Conservation (phyloP, 768 basidiomycete genomes). For the Kwoniella sp. region DNA sequence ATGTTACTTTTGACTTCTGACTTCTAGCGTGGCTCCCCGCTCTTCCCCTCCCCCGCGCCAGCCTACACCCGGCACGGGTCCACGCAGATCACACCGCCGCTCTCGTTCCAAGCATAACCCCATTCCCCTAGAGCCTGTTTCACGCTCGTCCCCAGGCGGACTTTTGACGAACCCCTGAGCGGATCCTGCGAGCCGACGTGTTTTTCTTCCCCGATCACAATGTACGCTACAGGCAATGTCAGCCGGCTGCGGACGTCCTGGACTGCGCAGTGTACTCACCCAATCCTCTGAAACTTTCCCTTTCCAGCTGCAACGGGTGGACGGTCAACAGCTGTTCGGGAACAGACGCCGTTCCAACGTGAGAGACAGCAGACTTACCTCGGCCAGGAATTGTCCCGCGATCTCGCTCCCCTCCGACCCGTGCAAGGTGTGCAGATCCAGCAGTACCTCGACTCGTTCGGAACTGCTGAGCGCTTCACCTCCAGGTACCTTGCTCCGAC, state of each 20-base stretch:
- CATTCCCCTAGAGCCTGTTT: conserved; percentile 88
- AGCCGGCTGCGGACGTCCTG: conserved; percentile 2
- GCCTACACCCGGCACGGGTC: conserved; percentile 53
- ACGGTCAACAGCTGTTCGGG: not conserved
- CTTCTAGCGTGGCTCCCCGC: not conserved
- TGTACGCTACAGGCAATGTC: conserved; percentile 59
- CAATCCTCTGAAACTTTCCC: conserved; percentile 79
- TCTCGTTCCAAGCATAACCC: conserved; percentile 94
- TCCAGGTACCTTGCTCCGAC: conserved; percentile 50
- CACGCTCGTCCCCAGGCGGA: conserved; percentile 76
- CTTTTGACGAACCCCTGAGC: conserved; percentile 72
- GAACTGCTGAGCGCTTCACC: conserved; percentile 65
- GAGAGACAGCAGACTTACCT: conserved; percentile 58
- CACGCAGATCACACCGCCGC: conserved; percentile 82
- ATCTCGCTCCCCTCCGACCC: conserved; percentile 89
- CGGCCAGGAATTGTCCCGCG: conserved; percentile 77
- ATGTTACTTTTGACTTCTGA: no score
- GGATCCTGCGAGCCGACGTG: conserved; percentile 89
- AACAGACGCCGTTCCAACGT: not conserved
- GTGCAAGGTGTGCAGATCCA: conserved; percentile 92
- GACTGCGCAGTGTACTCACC: no score
- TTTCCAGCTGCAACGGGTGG: conserved; percentile 62
- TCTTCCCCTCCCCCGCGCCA: not conserved
- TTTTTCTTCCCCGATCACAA: conserved; percentile 92
- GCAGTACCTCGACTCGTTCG: conserved; percentile 79